phyloP scores from a whole-genome alignment of 257 asterid genomes.

The Gentiana straminea region DNA sequence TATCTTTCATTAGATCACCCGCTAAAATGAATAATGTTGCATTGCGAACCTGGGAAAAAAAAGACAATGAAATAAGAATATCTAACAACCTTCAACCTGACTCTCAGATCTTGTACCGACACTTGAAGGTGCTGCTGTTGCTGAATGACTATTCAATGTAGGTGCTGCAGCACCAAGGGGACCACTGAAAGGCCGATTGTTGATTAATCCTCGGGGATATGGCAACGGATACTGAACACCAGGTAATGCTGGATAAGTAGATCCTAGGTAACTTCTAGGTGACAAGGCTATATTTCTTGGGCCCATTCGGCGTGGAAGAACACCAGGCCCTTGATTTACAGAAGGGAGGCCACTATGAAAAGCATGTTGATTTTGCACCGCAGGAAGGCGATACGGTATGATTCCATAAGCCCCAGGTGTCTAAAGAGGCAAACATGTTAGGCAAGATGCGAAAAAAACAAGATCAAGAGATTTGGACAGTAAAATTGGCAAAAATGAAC shows the following conservation, averaged over 20 bases:
- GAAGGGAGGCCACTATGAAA: conserved; percentile 55
- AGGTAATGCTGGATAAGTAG: conserved; percentile 51
- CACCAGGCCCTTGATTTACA: conserved; percentile 55
- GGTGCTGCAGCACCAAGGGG: conserved; percentile 51
- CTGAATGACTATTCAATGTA: conserved; percentile 41
- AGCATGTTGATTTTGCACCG: conserved; percentile 60
- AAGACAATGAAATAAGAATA: conserved; percentile 8
- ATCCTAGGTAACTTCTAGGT: conserved; percentile 49
- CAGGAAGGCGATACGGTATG: conserved; percentile 75
- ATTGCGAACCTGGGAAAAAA: conserved; percentile 2
- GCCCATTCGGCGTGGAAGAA: conserved; percentile 52
- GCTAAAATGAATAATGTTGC: background rate
- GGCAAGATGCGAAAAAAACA: background rate
- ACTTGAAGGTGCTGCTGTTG: conserved; percentile 92
- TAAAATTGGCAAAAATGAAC: background rate
- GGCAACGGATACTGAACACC: conserved; percentile 67
- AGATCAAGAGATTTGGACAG: conserved; percentile 1
- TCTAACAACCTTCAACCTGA: conserved; percentile 70
- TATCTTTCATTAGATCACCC: no score
- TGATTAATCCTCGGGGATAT: conserved; percentile 51
- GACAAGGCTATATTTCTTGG: conserved; percentile 59
- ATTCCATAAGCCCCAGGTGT: conserved; percentile 78
- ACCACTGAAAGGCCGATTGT: conserved; percentile 34
- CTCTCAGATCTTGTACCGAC: conserved; percentile 63
- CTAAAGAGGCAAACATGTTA: conserved; percentile 42